Conservation (phyloP, 345 rosid species). For the Eucalyptus polybractea region DNA sequence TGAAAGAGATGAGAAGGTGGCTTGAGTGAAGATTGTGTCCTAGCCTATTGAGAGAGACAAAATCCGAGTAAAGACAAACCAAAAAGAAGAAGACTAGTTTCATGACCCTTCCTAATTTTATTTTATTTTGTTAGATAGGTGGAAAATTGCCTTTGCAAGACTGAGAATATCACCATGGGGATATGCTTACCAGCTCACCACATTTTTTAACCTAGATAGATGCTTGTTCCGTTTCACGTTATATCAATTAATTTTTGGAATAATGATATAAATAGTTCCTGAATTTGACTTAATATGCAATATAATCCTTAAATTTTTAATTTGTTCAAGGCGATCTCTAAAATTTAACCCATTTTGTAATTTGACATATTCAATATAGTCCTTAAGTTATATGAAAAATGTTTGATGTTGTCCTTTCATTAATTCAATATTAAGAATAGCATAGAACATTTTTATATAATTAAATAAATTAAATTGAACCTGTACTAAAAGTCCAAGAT, state of each 20-base stretch:
- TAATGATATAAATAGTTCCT: no score
- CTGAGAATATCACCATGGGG: no score
- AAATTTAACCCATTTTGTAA: no score
- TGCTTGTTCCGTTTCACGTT: not conserved
- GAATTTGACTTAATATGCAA: not conserved
- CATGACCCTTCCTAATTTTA: not conserved
- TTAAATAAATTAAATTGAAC: no score
- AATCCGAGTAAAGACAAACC: not conserved
- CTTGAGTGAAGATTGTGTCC: not conserved
- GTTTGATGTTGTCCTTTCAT: accelerated
- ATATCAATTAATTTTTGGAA: no score
- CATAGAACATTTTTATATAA: no score
- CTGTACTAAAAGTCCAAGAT: accelerated
- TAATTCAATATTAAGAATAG: accelerated
- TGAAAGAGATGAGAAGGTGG: not conserved
- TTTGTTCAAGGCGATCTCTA: no score
- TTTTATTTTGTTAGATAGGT: not conserved
- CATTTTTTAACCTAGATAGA: not conserved
- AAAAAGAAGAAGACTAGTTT: not conserved
- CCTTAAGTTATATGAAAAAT: not conserved
- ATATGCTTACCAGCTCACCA: not conserved
- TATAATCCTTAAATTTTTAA: no score
- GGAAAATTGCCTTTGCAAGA: not conserved
- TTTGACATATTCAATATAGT: no score
- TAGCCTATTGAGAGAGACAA: not conserved